A percentile compares a stretch with the other conserved stretches of the same genome.
phyloP scores from a whole-genome alignment of 1,284 basidiomycete species.

The Kwoniella shivajii region DNA sequence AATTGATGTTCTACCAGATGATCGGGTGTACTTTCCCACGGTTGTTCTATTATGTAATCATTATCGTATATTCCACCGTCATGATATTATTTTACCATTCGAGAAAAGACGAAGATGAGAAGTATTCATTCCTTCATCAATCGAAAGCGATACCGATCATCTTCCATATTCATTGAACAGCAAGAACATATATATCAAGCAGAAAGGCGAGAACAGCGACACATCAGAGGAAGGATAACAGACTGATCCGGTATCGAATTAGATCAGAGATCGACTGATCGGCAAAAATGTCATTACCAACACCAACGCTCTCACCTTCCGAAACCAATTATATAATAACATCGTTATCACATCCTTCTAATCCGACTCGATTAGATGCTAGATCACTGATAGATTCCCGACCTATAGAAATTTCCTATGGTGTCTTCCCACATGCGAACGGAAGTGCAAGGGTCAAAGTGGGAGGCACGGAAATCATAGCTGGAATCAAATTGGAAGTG shows the following conservation, averaged over 20 bases:
- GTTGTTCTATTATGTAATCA: too few relatives aligned
- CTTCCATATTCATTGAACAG: too few relatives aligned
- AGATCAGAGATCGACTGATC: too few relatives aligned
- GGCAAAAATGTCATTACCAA: constrained; percentile 20
- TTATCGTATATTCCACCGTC: too few relatives aligned
- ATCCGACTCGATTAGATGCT: constrained; percentile 47
- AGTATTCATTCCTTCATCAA: background rate
- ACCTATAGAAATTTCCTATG: constrained; percentile 43
- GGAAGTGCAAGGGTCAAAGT: constrained; percentile 47
- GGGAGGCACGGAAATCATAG: constrained; percentile 49
- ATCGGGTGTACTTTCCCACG: constrained; percentile 5
- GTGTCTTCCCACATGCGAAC: constrained; percentile 50
- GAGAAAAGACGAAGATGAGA: background rate
- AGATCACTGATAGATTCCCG: constrained; percentile 40
- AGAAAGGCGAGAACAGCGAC: too few relatives aligned
- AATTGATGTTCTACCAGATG: background rate
- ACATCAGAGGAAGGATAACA: too few relatives aligned
- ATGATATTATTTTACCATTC: background rate
- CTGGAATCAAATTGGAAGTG: constrained; percentile 51
- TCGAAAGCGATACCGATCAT: too few relatives aligned
- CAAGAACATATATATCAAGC: too few relatives aligned
- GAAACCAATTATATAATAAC: constrained; percentile 51
- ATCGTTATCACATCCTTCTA: constrained; percentile 40
- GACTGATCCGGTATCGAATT: too few relatives aligned
- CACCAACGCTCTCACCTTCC: constrained; percentile 43